Conservation (phyloP, 768 basidiomycete genomes). For the Hygrophorus pudorinus region DNA sequence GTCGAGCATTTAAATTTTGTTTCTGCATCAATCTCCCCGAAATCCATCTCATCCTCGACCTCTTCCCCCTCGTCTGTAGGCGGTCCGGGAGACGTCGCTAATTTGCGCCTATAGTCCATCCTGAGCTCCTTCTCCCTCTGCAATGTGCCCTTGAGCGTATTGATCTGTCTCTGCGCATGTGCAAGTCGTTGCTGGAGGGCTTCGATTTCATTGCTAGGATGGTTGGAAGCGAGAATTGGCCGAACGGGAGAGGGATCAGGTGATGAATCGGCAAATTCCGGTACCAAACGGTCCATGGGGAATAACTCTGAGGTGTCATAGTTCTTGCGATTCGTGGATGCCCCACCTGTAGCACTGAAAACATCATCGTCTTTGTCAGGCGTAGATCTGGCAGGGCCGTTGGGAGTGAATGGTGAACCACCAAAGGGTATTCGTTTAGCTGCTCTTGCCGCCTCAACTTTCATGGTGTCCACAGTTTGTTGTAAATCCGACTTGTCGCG, state of each 20-base stretch:
- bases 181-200: slow-evolving; percentile 71
- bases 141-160: slow-evolving; percentile 68
- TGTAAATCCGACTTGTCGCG: slow-evolving; percentile 92
- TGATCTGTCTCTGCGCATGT: slow-evolving; percentile 80
- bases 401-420: slow-evolving; percentile 68
- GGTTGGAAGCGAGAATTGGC: slow-evolving; percentile 64
- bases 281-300: slow-evolving; percentile 30
- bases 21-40: slow-evolving; percentile 35
- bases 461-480: slow-evolving; percentile 64
- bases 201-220: slow-evolving; percentile 75
- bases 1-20: slow-evolving; percentile 33
- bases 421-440: slow-evolving; percentile 51
- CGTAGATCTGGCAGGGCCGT: slow-evolving; percentile 34
- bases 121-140: slow-evolving; percentile 78
- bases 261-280: slow-evolving; percentile 37
- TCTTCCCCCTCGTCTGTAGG: slow-evolving; percentile 33
- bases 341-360: slow-evolving; percentile 51
- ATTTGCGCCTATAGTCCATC: slow-evolving; percentile 51
- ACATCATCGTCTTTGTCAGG: slow-evolving; percentile 50
- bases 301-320: slow-evolving; percentile 34
- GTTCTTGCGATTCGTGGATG: slow-evolving; percentile 51
- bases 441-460: slow-evolving; percentile 61
- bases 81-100: slow-evolving; percentile 32
- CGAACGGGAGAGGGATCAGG: slow-evolving; percentile 49
- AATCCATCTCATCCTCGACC: slow-evolving; percentile 35